phyloP scores from a whole-genome alignment of 2,329 filamentous ascomycete genomes.

The Elsinoe arachidis region DNA sequence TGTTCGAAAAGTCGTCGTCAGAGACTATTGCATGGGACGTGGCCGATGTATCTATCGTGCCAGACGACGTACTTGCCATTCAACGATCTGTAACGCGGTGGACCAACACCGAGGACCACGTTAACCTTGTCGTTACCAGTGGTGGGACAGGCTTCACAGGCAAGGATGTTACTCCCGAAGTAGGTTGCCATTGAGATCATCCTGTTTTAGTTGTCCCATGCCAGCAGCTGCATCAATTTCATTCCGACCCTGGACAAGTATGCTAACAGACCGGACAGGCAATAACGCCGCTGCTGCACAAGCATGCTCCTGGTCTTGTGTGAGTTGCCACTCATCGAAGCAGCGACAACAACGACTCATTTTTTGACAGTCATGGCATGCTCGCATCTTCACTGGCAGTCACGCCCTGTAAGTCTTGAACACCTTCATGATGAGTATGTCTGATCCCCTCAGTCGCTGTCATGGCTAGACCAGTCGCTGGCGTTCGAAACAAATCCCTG shows the following conservation, averaged over 20 bases:
- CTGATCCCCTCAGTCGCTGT: constrained; percentile 61
- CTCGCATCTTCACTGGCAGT: constrained; percentile 71
- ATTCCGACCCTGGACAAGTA: constrained; percentile 11
- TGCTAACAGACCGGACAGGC: constrained; percentile 46
- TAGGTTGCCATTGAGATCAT: constrained; percentile 30
- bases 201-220: neutral
- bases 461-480: constrained; percentile 91
- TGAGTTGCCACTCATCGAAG: constrained; percentile 32
- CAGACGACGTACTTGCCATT: constrained; percentile 67
- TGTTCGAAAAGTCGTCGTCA: constrained; percentile 41
- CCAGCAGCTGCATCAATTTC: neutral
- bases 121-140: constrained; percentile 77
- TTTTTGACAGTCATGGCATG: constrained; percentile 66
- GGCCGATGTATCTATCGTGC: constrained; percentile 62
- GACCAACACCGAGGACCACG: constrained; percentile 55
- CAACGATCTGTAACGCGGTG: constrained; percentile 63
- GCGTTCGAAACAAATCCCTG: constrained; percentile 70
- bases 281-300: constrained; percentile 68
- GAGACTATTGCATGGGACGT: constrained; percentile 64
- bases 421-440: neutral
- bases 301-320: constrained; percentile 79
- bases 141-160: constrained; percentile 89
- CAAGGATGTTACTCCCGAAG: constrained; percentile 82
- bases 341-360: neutral
- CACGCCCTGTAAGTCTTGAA: constrained; percentile 66